Percentiles rank a stretch among this genome's conserved stretches.
phyloP scores from a whole-genome alignment of 192 early-diverging fungal genomes.

The Coemansia sp. region DNA sequence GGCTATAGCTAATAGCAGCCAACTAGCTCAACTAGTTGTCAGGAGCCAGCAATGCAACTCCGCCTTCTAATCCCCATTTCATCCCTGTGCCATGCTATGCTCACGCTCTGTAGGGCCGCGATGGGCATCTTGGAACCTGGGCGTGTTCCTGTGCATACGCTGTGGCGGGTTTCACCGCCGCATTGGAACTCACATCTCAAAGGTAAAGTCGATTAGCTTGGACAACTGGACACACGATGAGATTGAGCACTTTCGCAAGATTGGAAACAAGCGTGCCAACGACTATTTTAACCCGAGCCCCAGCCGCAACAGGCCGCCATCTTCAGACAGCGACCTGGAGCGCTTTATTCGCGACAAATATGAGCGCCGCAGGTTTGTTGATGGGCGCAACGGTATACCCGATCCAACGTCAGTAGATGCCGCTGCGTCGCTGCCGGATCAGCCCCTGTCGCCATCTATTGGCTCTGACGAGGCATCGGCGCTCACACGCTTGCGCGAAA shows the following conservation, averaged over 20 bases:
- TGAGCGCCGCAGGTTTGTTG: slow-evolving; percentile 68
- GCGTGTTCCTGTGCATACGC: slow-evolving; percentile 91
- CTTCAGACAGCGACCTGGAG: slow-evolving; percentile 78
- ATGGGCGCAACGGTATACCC: slow-evolving; percentile 29
- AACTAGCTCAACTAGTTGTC: not conserved
- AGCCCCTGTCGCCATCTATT: slow-evolving; percentile 14
- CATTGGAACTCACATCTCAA: slow-evolving; percentile 87
- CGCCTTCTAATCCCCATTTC: not conserved
- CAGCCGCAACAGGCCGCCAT: slow-evolving; percentile 63
- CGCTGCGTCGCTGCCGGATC: not conserved
- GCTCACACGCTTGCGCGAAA: slow-evolving; percentile 57
- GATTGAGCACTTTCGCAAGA: slow-evolving; percentile 61
- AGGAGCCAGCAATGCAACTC: not conserved
- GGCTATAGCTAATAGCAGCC: not conserved
- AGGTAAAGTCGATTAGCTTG: slow-evolving; percentile 85
- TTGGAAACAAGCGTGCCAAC: slow-evolving; percentile 70
- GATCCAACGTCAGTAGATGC: slow-evolving; percentile 34
- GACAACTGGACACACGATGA: slow-evolving; percentile 88
- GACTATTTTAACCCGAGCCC: slow-evolving; percentile 67
- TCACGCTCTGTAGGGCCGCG: slow-evolving; percentile 62
- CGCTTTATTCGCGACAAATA: slow-evolving; percentile 91
- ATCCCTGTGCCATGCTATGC: not conserved
- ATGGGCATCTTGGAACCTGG: slow-evolving; percentile 88
- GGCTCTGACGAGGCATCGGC: slow-evolving; percentile 31
- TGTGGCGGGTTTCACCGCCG: slow-evolving; percentile 80